Percentiles rank a stretch among this genome's conserved stretches.
Evolutionary conservation across 495 filamentous ascomycete species (phyloP).

Genomic region (Aspergillus taichungensis): DNA sequence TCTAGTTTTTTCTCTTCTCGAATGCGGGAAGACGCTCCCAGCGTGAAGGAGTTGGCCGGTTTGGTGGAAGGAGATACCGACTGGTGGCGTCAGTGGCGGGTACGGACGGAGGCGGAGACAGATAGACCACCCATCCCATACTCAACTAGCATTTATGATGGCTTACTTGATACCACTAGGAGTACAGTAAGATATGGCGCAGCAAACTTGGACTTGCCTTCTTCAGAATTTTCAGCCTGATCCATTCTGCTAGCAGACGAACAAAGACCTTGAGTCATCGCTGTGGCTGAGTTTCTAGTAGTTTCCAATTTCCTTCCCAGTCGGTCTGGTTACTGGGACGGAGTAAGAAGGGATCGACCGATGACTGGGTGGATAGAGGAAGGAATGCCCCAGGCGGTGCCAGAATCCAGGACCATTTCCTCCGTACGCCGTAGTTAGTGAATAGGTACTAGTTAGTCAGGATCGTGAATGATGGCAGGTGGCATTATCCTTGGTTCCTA

Average conservation of each 20-base stretch:
- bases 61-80: conserved; percentile 5
- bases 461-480: conserved; percentile 1
- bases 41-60: not conserved
- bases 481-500: conserved; percentile 15
- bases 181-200: no score
- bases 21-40: not conserved
- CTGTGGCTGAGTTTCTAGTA: conserved; percentile 4
- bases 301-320: conserved; percentile 1
- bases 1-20: not conserved
- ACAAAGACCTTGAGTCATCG: conserved; percentile 3
- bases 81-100: conserved; percentile 25
- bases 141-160: not conserved
- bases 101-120: conserved; percentile 10
- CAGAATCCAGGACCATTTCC: conserved; percentile 4
- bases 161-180: not conserved
- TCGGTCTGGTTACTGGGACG: conserved; percentile 1
- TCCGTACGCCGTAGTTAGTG: conserved; percentile 1
- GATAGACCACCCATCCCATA: not conserved
- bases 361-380: conserved; percentile 4
- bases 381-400: conserved; percentile 12
- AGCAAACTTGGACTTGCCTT: not conserved
- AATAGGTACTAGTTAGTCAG: not conserved
- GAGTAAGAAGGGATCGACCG: conserved; percentile 7
- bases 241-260: not conserved
- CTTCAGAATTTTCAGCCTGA: not conserved